Evolutionary conservation across 2,329 filamentous ascomycete genomes (phyloP).

Genomic region (Grosmannia clavigera): DNA sequence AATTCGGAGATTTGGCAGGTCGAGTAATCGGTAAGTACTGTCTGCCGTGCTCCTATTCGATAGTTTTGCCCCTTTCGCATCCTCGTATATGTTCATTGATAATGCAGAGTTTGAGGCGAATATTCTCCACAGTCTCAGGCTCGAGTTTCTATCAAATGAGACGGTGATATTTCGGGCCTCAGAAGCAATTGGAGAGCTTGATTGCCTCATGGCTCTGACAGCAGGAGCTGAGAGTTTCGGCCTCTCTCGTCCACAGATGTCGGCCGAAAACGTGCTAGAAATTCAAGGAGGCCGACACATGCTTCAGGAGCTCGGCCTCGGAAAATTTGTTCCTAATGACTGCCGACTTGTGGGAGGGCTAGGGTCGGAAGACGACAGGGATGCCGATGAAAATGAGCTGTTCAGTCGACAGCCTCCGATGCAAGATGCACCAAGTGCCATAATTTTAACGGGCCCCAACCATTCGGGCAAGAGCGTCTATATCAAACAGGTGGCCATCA

Average conservation of each 20-base stretch:
- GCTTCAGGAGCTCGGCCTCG: constrained; percentile 71
- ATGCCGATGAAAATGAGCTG: background rate
- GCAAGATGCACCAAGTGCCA: constrained; percentile 43
- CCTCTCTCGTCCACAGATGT: constrained; percentile 58
- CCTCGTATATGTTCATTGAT: background rate
- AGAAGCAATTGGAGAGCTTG: constrained; percentile 73
- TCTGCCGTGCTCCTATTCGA: background rate
- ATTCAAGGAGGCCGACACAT: constrained; percentile 76
- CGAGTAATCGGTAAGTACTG: constrained; percentile 59
- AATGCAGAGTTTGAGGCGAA: constrained; percentile 53
- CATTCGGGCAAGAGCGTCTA: constrained; percentile 96
- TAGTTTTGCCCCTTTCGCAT: background rate
- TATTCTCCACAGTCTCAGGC: constrained; percentile 66
- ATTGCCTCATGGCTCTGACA: constrained; percentile 71
- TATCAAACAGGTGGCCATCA: constrained; percentile 82
- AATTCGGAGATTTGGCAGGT: constrained; percentile 75
- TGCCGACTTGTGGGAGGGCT: constrained; percentile 57
- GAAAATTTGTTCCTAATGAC: constrained; percentile 73
- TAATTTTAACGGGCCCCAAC: constrained; percentile 85
- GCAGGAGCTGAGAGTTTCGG: constrained; percentile 64
- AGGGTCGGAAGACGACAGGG: constrained; percentile 10
- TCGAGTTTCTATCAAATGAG: constrained; percentile 57
- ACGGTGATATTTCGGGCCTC: constrained; percentile 55
- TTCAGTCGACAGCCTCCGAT: background rate
- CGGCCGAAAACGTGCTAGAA: constrained; percentile 53